phyloP scores from a whole-genome alignment of 805 yeast genomes.

The Torulaspora indica region DNA sequence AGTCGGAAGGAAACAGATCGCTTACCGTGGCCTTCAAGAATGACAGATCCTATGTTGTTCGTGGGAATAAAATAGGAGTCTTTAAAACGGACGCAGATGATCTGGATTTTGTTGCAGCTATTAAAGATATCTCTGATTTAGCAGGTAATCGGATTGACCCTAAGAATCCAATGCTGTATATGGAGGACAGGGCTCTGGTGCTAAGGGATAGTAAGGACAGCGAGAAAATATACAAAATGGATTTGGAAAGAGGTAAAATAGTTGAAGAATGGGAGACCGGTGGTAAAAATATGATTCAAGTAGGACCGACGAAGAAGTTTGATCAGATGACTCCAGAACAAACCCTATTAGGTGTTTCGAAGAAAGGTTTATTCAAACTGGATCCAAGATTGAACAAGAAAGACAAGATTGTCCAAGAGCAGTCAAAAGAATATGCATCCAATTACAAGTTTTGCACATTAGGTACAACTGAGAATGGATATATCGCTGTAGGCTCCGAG shows the following conservation, averaged over 20 bases:
- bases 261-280: slow-evolving; percentile 82
- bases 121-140: slow-evolving; percentile 51
- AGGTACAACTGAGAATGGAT: slow-evolving; percentile 69
- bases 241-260: slow-evolving; percentile 69
- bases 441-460: slow-evolving; percentile 53
- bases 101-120: slow-evolving; percentile 58
- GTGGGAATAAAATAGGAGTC: slow-evolving; percentile 77
- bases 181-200: slow-evolving; percentile 64
- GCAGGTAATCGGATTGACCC: slow-evolving; percentile 54
- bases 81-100: slow-evolving; percentile 54
- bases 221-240: slow-evolving; percentile 62
- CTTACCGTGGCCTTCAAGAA: slow-evolving; percentile 66
- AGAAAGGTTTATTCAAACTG: slow-evolving; percentile 61
- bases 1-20: slow-evolving; percentile 48
- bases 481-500: slow-evolving; percentile 67
- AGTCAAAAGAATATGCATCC: slow-evolving; percentile 51
- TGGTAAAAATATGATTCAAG: slow-evolving; percentile 47
- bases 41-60: slow-evolving; percentile 71
- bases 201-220: slow-evolving; percentile 49
- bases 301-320: slow-evolving; percentile 69
- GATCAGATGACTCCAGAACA: slow-evolving; percentile 70
- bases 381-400: slow-evolving; percentile 67
- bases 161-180: slow-evolving; percentile 66
- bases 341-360: slow-evolving; percentile 66
- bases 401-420: slow-evolving; percentile 54